These are phyloP conservation scores for Paramecium caudatum DNA, from an alignment of 73 alveolate species.

Conservation along the genomic window DNA sequence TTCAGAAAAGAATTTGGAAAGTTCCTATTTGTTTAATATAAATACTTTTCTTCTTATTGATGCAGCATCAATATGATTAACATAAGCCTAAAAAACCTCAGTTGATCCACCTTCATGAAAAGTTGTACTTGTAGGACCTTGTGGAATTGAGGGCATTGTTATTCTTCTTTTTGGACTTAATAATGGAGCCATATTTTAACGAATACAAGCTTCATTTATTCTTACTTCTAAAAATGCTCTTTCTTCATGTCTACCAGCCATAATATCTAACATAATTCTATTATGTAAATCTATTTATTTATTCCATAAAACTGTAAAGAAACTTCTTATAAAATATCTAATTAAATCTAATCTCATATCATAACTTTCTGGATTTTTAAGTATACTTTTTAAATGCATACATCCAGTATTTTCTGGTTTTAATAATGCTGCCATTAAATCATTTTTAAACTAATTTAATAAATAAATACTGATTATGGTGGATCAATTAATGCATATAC, in stretches of 20 bases:
- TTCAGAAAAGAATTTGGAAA: slow-evolving; percentile 83
- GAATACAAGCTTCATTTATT: slow-evolving; percentile 80
- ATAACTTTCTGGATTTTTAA: slow-evolving; percentile 83
- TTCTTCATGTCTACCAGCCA: slow-evolving; percentile 87
- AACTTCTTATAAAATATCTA: slow-evolving; percentile 76
- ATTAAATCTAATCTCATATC: slow-evolving; percentile 81
- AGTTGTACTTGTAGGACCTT: slow-evolving; percentile 50
- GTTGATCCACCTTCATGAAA: slow-evolving; percentile 56
- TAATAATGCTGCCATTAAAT: slow-evolving; percentile 75
- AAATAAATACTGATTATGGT: slow-evolving; percentile 34
- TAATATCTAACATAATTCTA: slow-evolving; percentile 78
- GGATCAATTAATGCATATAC: slow-evolving; percentile 72
- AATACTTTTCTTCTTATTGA: slow-evolving; percentile 71
- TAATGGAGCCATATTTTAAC: slow-evolving; percentile 81
- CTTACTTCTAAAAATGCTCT: slow-evolving; percentile 86
- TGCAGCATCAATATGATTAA: slow-evolving; percentile 88
- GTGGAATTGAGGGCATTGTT: slow-evolving; percentile 15
- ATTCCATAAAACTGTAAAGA: slow-evolving; percentile 83
- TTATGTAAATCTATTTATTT: slow-evolving; percentile 59
- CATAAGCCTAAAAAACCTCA: slow-evolving; percentile 73
- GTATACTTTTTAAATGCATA: slow-evolving; percentile 78
- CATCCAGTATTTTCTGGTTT: slow-evolving; percentile 87
- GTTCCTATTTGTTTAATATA: background rate
- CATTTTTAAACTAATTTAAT: slow-evolving; percentile 63
- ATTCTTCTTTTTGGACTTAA: slow-evolving; percentile 74